Conservation (phyloP, 306 rosid species). For the Sphenostylis stenocarpa region DNA sequence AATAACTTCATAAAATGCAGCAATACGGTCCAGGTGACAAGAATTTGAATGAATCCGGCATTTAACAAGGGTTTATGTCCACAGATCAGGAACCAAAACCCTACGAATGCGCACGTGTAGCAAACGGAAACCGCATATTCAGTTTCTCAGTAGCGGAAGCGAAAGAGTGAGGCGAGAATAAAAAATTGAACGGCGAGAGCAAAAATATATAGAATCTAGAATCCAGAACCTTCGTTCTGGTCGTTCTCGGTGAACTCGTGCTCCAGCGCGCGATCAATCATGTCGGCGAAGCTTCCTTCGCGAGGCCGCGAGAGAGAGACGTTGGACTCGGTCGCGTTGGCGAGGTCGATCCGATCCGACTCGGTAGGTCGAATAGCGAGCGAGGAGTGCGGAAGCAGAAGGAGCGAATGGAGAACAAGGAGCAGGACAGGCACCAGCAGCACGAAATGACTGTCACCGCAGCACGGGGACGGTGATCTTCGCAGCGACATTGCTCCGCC, state of each 20-base stretch:
- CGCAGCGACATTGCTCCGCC: constrained; percentile 51
- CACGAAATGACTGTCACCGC: constrained; percentile 19
- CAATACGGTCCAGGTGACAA: neutral
- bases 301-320: constrained; percentile 62
- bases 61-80: neutral
- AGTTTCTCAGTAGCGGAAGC: neutral
- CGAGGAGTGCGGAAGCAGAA: constrained; percentile 45
- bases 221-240: constrained; percentile 75
- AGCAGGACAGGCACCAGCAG: constrained; percentile 20
- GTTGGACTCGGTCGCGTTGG: constrained; percentile 63
- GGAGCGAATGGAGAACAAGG: constrained; percentile 28
- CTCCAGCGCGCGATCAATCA: constrained; percentile 92
- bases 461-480: constrained; percentile 22
- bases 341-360: constrained; percentile 56
- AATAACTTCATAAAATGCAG: constrained; percentile 11
- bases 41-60: constrained; percentile 22
- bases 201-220: constrained; percentile 21
- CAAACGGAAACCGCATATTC: neutral
- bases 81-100: constrained; percentile 32
- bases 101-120: neutral
- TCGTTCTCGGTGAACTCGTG: constrained; percentile 92
- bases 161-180: neutral
- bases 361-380: constrained; percentile 43
- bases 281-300: constrained; percentile 90
- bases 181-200: constrained; percentile 11